phyloP scores from a whole-genome alignment of 495 filamentous ascomycete genomes.

The Margaritispora aquatica region DNA sequence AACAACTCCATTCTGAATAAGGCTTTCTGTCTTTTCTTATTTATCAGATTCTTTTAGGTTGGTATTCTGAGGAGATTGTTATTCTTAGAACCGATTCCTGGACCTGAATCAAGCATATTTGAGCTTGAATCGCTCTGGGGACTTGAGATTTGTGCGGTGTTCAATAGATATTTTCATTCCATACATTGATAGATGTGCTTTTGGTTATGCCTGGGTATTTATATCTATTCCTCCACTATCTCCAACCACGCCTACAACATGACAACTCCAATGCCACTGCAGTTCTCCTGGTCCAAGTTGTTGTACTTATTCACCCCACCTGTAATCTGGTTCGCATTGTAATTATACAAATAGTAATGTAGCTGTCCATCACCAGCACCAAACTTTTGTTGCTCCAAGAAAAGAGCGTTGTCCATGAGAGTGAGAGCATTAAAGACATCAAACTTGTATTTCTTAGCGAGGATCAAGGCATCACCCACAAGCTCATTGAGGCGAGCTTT shows the following conservation, averaged over 20 bases:
- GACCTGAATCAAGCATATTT: too few species aligned
- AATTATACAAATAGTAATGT: slow-evolving; percentile 97
- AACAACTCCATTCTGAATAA: too few species aligned
- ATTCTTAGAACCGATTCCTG: too few species aligned
- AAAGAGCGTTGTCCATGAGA: slow-evolving; percentile 85
- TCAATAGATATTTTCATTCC: too few species aligned
- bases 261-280: slow-evolving; percentile 86
- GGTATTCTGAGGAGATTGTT: too few species aligned
- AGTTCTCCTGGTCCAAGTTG: slow-evolving; percentile 59
- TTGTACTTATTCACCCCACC: slow-evolving; percentile 81
- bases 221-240: too few species aligned
- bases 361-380: slow-evolving; percentile 88
- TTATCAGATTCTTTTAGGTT: too few species aligned
- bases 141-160: too few species aligned
- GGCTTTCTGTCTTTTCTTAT: too few species aligned
- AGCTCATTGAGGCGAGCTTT: slow-evolving; percentile 68
- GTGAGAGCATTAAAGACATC: slow-evolving; percentile 97
- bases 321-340: slow-evolving; percentile 70
- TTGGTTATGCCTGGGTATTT: too few species aligned
- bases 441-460: slow-evolving; percentile 81
- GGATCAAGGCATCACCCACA: slow-evolving; percentile 78
- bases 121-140: too few species aligned
- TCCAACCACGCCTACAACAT: slow-evolving; percentile 72
- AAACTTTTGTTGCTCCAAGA: slow-evolving; percentile 89
- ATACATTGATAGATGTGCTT: too few species aligned